These are phyloP conservation scores for Beta corolliflora DNA, from an alignment of 179 eudicot genomes.

Conservation along the genomic window DNA sequence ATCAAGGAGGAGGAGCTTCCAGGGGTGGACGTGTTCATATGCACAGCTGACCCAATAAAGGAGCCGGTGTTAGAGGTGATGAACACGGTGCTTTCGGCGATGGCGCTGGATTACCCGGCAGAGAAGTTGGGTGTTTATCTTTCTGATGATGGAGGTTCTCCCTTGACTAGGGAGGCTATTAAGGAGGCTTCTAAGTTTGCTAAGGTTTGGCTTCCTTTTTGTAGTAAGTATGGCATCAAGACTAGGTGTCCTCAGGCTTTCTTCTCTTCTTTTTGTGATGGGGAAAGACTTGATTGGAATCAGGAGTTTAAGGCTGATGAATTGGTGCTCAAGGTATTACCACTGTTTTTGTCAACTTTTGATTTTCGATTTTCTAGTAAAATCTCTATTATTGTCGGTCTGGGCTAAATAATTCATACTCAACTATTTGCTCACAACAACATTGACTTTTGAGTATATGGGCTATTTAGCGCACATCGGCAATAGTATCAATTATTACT, in stretches of 20 bases:
- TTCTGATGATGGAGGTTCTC: conserved; percentile 52
- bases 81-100: conserved; percentile 52
- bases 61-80: conserved; percentile 50
- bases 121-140: conserved; percentile 46
- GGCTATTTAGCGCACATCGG: too few relatives aligned
- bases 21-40: conserved; percentile 44
- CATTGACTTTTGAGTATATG: too few relatives aligned
- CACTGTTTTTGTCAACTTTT: not conserved
- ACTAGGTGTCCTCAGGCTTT: conserved; percentile 57
- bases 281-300: conserved; percentile 22
- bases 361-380: too few relatives aligned
- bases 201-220: conserved; percentile 47
- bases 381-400: too few relatives aligned
- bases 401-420: too few relatives aligned
- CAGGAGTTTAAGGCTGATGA: conserved; percentile 18
- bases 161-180: conserved; percentile 33
- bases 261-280: conserved; percentile 37
- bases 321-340: conserved; percentile 19
- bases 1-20: conserved; percentile 29
- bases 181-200: conserved; percentile 38
- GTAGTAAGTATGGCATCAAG: conserved; percentile 44
- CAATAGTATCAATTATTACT: too few relatives aligned
- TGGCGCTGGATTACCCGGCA: conserved; percentile 52
- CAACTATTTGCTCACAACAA: too few relatives aligned
- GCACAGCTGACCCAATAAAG: conserved; percentile 47